phyloP scores from a whole-genome alignment of 2,329 filamentous ascomycete genomes.

The Aspergillus sp. region DNA sequence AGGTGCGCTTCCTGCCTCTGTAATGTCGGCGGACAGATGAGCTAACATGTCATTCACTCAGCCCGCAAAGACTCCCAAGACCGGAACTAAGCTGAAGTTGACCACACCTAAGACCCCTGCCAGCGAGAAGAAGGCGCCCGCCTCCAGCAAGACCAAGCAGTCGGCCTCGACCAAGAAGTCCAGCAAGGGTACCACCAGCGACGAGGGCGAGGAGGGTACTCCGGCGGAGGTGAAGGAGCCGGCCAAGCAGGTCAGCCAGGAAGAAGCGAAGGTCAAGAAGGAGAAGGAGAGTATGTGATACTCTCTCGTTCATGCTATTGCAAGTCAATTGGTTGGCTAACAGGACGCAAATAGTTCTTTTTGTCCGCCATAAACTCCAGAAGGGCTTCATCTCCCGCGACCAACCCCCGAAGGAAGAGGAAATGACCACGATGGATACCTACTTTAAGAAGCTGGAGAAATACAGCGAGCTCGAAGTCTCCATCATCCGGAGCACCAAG shows the following conservation, averaged over 20 bases:
- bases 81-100: slow-evolving; percentile 51
- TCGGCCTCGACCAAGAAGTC: slow-evolving; percentile 60
- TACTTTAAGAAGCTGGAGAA: slow-evolving; percentile 71
- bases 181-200: slow-evolving; percentile 51
- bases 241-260: slow-evolving; percentile 54
- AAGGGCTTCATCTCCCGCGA: slow-evolving; percentile 88
- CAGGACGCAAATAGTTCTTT: slow-evolving; percentile 63
- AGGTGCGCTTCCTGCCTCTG: slow-evolving; percentile 48
- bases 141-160: slow-evolving; percentile 56
- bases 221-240: slow-evolving; percentile 51
- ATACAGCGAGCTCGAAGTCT: slow-evolving; percentile 77
- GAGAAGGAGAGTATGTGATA: slow-evolving; percentile 54
- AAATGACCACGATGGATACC: slow-evolving; percentile 46
- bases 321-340: neutral
- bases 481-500: slow-evolving; percentile 87
- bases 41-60: slow-evolving; percentile 36
- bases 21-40: neutral
- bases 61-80: slow-evolving; percentile 66
- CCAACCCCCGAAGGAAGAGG: slow-evolving; percentile 76
- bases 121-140: slow-evolving; percentile 49
- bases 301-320: neutral
- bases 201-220: slow-evolving; percentile 63
- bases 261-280: slow-evolving; percentile 56
- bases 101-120: slow-evolving; percentile 59
- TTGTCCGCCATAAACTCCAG: slow-evolving; percentile 90